Evolutionary conservation across 176 grass and related monocot species (phyloP).

Genomic region (Bothriochloa decipiens): DNA sequence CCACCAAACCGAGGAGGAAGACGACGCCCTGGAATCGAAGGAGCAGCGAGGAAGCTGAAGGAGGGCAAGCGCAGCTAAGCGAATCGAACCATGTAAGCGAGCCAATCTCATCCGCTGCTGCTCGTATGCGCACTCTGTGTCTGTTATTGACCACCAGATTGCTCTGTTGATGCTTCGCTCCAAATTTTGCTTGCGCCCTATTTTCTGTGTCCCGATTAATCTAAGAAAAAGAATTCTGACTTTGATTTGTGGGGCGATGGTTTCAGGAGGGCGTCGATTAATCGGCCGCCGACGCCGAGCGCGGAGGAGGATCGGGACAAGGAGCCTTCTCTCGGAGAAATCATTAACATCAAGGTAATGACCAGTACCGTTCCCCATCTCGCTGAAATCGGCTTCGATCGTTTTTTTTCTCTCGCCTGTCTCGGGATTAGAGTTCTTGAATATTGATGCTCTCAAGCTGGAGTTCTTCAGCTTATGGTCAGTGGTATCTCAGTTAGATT

Average conservation of each 20-base stretch:
- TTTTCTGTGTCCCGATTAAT: background rate
- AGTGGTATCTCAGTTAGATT: slow-evolving; percentile 26
- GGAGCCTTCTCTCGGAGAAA: slow-evolving; percentile 76
- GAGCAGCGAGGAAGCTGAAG: slow-evolving; percentile 5
- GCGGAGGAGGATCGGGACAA: slow-evolving; percentile 66
- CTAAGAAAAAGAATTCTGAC: background rate
- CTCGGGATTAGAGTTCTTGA: background rate
- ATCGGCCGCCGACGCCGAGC: slow-evolving; percentile 82
- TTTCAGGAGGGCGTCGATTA: slow-evolving; percentile 91
- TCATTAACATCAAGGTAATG: slow-evolving; percentile 92
- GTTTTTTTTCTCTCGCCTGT: background rate
- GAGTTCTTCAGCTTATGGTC: background rate
- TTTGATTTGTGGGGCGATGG: background rate
- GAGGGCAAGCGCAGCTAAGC: background rate
- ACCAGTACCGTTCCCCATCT: background rate
- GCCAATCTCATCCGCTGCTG: slow-evolving; percentile 6
- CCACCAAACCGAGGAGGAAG: background rate
- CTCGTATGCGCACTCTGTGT: background rate
- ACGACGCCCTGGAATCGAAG: slow-evolving; percentile 2
- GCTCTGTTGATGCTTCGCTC: background rate
- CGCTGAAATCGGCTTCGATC: background rate
- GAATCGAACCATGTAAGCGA: slow-evolving; percentile 55
- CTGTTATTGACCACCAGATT: background rate
- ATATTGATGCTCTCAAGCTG: background rate
- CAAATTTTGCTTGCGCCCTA: background rate